Conservation (phyloP, 164 flowering plant species). For the Umbilicus rupestris region DNA sequence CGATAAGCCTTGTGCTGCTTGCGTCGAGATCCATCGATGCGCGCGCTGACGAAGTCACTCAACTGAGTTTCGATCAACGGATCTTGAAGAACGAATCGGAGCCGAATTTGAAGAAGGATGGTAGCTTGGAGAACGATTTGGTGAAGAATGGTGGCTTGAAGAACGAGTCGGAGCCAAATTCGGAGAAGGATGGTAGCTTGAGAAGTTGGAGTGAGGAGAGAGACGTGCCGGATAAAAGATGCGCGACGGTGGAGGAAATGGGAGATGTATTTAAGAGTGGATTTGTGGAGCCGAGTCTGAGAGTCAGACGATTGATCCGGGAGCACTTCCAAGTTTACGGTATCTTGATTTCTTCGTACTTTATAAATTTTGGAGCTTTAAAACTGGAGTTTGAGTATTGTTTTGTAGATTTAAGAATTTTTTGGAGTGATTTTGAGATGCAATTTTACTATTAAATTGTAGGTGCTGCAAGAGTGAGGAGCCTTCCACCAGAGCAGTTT, state of each 20-base stretch:
- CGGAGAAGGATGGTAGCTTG: neutral
- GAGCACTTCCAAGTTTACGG: constrained; percentile 60
- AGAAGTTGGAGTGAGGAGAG: neutral
- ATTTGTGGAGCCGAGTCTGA: constrained; percentile 37
- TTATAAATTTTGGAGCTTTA: neutral
- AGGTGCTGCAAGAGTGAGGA: constrained; percentile 73
- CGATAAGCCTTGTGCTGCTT: neutral
- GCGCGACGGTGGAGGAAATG: constrained; percentile 93
- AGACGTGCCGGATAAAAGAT: constrained; percentile 14
- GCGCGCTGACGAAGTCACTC: neutral
- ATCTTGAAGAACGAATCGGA: neutral
- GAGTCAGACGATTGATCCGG: constrained; percentile 48
- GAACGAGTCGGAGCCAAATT: neutral
- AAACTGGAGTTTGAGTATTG: neutral
- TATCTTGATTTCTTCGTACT: constrained; percentile 14
- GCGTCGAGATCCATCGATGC: neutral
- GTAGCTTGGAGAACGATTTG: neutral
- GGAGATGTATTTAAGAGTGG: constrained; percentile 41
- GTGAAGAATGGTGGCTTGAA: no score
- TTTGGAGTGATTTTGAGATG: neutral
- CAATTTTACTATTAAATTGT: constrained; percentile 14
- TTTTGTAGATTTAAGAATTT: neutral
- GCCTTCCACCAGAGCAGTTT: constrained; percentile 73
- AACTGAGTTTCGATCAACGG: neutral
- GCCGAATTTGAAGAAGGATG: no score